Evolutionary conservation across 148 eudicot genomes (phyloP).

Genomic region (Heliosperma pusillum): DNA sequence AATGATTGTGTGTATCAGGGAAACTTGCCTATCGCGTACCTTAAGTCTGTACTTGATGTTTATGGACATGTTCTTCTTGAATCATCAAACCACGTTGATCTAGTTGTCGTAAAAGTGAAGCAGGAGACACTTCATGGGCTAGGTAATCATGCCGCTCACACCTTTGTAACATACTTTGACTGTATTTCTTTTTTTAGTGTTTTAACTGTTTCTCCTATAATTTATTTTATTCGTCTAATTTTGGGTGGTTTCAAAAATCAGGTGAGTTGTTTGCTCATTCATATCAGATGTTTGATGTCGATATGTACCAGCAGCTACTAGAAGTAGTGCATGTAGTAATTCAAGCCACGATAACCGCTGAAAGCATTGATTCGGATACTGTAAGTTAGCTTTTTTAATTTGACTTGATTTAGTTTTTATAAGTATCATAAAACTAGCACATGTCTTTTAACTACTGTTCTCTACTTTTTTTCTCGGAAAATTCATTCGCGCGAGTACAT

Average conservation of each 20-base stretch:
- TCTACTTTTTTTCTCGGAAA: neutral
- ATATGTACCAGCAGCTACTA: slow-evolving; percentile 76
- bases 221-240: neutral
- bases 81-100: slow-evolving; percentile 39
- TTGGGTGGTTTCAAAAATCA: slow-evolving; percentile 29
- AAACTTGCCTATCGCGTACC: slow-evolving; percentile 73
- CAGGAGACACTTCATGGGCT: slow-evolving; percentile 90
- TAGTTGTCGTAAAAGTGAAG: slow-evolving; percentile 66
- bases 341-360: slow-evolving; percentile 41
- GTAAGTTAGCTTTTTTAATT: slow-evolving; percentile 37
- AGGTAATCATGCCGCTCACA: slow-evolving; percentile 43
- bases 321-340: slow-evolving; percentile 53
- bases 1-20: slow-evolving; percentile 52
- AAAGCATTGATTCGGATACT: slow-evolving; percentile 63
- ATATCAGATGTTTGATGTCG: slow-evolving; percentile 66
- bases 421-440: neutral
- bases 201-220: slow-evolving; percentile 4
- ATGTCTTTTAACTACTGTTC: neutral
- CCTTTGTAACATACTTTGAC: neutral
- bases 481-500: neutral
- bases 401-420: neutral
- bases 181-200: neutral
- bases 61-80: slow-evolving; percentile 68
- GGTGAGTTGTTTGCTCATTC: slow-evolving; percentile 90
- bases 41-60: slow-evolving; percentile 76